A percentile compares a stretch with the other conserved stretches of the same genome.
These are phyloP conservation scores for Colletotrichum caudatum DNA, from an alignment of 2,329 filamentous ascomycete genomes.

Conservation along the genomic window DNA sequence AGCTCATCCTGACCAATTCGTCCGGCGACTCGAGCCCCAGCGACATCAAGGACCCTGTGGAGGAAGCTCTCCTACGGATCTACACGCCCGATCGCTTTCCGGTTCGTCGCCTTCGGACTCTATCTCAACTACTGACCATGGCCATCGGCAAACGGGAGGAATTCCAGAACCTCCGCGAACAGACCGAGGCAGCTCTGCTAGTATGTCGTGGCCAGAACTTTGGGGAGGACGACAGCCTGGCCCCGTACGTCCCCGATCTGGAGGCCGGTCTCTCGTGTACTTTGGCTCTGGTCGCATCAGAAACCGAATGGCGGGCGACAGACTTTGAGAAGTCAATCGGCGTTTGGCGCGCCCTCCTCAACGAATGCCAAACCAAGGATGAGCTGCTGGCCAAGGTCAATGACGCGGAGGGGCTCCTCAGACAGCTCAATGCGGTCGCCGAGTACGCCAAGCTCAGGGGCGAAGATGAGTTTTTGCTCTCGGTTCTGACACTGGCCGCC, in stretches of 20 bases:
- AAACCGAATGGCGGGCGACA: conserved; percentile 47
- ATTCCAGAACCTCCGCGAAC: conserved; percentile 54
- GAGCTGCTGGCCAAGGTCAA: conserved; percentile 62
- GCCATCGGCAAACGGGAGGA: conserved; percentile 60
- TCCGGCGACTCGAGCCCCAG: conserved; percentile 49
- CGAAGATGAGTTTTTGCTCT: conserved; percentile 59
- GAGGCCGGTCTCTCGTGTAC: conserved; percentile 60
- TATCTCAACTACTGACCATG: conserved; percentile 62
- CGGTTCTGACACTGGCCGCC: conserved; percentile 60
- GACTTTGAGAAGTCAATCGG: conserved; percentile 54
- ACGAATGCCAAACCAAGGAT: conserved; percentile 52
- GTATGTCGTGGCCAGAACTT: conserved; percentile 53
- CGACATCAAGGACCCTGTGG: conserved; percentile 57
- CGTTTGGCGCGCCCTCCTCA: conserved; percentile 59
- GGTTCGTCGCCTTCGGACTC: conserved; percentile 63
- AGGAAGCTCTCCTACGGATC: conserved; percentile 61
- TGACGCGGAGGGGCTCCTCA: conserved; percentile 61
- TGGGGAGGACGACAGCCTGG: conserved; percentile 60
- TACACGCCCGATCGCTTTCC: conserved; percentile 65
- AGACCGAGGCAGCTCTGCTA: conserved; percentile 54
- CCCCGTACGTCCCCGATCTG: conserved; percentile 62
- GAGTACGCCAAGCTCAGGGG: conserved; percentile 66
- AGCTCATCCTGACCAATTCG: conserved; percentile 57
- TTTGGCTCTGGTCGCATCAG: conserved; percentile 56
- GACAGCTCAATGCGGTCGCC: conserved; percentile 62